Percentiles rank a stretch among this genome's conserved stretches.
These are phyloP conservation scores for Ophiocordyceps camponoti-rufipedis DNA, from an alignment of 2,329 filamentous ascomycete genomes.

Conservation along the genomic window DNA sequence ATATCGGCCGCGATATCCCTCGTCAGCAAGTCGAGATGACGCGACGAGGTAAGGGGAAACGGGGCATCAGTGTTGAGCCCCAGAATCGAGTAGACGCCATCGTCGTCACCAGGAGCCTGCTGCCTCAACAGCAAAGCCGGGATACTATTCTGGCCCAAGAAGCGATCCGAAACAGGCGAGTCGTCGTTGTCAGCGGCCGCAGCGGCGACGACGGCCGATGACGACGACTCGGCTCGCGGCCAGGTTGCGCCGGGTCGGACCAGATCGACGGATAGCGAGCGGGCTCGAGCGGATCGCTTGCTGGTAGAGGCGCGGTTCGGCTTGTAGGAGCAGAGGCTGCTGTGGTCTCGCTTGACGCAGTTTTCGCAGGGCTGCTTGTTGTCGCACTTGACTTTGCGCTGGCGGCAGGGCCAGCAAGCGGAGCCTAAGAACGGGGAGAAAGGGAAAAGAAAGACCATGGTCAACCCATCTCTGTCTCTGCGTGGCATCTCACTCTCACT, in stretches of 20 bases:
- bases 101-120: conserved; percentile 35
- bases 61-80: conserved; percentile 48
- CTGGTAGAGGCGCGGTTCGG: conserved; percentile 30
- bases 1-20: conserved; percentile 42
- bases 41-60: conserved; percentile 47
- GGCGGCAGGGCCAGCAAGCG: conserved; percentile 48
- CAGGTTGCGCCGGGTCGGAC: conserved; percentile 16
- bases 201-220: no score
- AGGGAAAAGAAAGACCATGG: background rate
- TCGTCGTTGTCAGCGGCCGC: conserved; percentile 24
- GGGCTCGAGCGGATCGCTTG: conserved; percentile 8
- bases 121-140: conserved; percentile 41
- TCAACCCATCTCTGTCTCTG: no score
- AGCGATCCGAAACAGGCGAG: conserved; percentile 32
- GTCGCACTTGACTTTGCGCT: conserved; percentile 52
- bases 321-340: conserved; percentile 48
- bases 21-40: conserved; percentile 40
- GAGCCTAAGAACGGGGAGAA: conserved; percentile 23
- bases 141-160: conserved; percentile 50
- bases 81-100: conserved; percentile 42
- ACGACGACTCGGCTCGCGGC: conserved; percentile 10
- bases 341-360: conserved; percentile 47
- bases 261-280: background rate
- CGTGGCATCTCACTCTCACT: no score
- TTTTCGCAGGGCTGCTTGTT: conserved; percentile 52